These are phyloP conservation scores for Danielia reshetovae DNA, from an alignment of 805 yeast species.

Conservation along the genomic window DNA sequence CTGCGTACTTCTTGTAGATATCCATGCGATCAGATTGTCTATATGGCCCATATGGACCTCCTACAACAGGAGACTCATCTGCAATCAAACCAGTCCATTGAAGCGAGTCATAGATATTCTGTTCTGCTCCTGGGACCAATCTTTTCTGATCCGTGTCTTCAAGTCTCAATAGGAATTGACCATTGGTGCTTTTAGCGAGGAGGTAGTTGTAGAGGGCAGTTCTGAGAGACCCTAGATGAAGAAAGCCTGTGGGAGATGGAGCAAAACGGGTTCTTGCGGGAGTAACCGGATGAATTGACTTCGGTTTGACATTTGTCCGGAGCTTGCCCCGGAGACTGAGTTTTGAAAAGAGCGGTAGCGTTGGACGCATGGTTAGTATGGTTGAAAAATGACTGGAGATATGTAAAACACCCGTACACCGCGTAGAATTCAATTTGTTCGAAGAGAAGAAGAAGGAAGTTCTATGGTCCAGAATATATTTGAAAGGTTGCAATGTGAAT, in stretches of 20 bases:
- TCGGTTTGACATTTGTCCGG: not conserved
- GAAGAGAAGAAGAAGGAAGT: too few relatives aligned
- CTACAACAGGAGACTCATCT: constrained; percentile 79
- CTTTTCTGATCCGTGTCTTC: constrained; percentile 93
- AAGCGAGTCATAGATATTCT: constrained; percentile 69
- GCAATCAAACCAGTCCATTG: constrained; percentile 69
- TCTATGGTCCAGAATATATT: too few relatives aligned
- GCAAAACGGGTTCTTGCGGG: constrained; percentile 92
- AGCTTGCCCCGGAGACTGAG: constrained; percentile 8
- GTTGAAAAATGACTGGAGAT: not conserved
- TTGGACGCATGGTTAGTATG: constrained; percentile 4
- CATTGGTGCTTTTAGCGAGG: constrained; percentile 73
- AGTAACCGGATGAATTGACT: constrained; percentile 31
- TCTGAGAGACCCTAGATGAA: constrained; percentile 91
- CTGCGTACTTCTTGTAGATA: constrained; percentile 61
- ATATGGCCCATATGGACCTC: constrained; percentile 66
- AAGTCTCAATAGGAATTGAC: constrained; percentile 73
- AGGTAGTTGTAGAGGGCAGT: constrained; percentile 90
- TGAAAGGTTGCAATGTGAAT: too few relatives aligned
- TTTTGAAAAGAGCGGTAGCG: constrained; percentile 10
- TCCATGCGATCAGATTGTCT: constrained; percentile 76
- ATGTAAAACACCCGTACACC: constrained; percentile 1
- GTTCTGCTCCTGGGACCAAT: constrained; percentile 76
- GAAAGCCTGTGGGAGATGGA: constrained; percentile 94
- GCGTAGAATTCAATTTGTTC: too few relatives aligned